Percentiles rank a stretch among this genome's conserved stretches.
Evolutionary conservation across 441 rosid species (phyloP).

Genomic region (Biscutella laevigata): DNA sequence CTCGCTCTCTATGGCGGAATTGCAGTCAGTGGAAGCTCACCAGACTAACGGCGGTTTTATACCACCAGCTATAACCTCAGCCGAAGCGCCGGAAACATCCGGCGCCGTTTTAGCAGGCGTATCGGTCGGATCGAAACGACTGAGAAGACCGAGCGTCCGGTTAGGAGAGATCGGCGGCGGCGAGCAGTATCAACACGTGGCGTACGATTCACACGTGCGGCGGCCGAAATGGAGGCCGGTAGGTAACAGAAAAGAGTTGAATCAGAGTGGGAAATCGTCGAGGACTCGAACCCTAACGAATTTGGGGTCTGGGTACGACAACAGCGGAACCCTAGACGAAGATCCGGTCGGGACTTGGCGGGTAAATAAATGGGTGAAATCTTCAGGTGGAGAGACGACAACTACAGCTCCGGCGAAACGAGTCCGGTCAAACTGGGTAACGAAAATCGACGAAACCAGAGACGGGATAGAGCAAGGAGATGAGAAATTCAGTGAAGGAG

Average conservation of each 20-base stretch:
- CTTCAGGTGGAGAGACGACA: constrained; percentile 12
- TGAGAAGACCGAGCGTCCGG: constrained; percentile 81
- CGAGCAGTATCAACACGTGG: constrained; percentile 25
- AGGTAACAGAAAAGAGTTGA: constrained; percentile 23
- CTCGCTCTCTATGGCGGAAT: constrained; percentile 38
- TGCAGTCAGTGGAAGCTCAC: constrained; percentile 29
- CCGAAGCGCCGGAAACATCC: constrained; percentile 19
- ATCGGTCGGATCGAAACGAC: constrained; percentile 48
- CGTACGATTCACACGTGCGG: constrained; percentile 42
- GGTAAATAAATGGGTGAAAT: constrained; percentile 46
- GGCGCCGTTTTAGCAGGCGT: constrained; percentile 26
- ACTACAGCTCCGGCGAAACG: constrained; percentile 31
- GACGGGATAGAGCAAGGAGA: constrained; percentile 40
- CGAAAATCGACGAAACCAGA: no score
- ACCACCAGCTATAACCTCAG: background rate
- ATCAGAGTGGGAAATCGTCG: constrained; percentile 32
- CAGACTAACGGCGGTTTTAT: constrained; percentile 37
- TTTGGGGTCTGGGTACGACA: constrained; percentile 29
- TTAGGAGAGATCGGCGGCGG: constrained; percentile 88
- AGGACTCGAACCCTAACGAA: constrained; percentile 65
- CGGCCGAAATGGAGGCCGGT: constrained; percentile 30
- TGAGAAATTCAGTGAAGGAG: constrained; percentile 33
- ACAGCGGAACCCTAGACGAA: constrained; percentile 52
- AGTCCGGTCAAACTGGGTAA: constrained; percentile 51
- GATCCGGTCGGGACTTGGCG: constrained; percentile 65